A percentile compares a stretch with the other conserved stretches of the same genome.
Evolutionary conservation across 2,329 filamentous ascomycete genomes (phyloP).

Genomic region (Arthroderma sp.): DNA sequence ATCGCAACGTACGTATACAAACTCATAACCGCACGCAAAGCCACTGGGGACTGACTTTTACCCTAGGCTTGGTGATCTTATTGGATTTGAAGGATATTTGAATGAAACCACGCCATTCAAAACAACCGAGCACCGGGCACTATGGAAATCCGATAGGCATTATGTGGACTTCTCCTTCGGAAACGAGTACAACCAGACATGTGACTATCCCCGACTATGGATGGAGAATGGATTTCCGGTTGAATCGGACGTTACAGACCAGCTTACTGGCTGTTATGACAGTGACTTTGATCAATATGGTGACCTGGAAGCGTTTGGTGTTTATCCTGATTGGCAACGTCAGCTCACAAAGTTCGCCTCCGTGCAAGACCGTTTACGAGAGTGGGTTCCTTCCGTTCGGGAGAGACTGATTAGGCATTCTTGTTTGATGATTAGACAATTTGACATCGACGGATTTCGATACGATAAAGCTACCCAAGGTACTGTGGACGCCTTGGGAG

Average conservation of each 20-base stretch:
- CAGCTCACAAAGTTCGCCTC: slow-evolving; percentile 54
- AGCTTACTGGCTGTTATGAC: slow-evolving; percentile 44
- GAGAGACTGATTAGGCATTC: slow-evolving; percentile 47
- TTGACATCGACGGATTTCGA: slow-evolving; percentile 55
- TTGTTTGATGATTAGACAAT: slow-evolving; percentile 47
- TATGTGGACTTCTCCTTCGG: slow-evolving; percentile 47
- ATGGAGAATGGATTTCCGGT: slow-evolving; percentile 43
- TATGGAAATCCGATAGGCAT: slow-evolving; percentile 41
- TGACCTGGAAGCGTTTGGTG: slow-evolving; percentile 50
- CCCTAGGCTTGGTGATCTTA: slow-evolving; percentile 44
- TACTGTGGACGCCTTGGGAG: slow-evolving; percentile 47
- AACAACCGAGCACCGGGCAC: slow-evolving; percentile 42
- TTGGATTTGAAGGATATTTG: slow-evolving; percentile 48
- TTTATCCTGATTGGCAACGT: slow-evolving; percentile 50
- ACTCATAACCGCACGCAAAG: background rate
- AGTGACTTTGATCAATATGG: slow-evolving; percentile 55
- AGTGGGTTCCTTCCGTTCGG: slow-evolving; percentile 47
- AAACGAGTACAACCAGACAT: slow-evolving; percentile 41
- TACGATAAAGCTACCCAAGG: slow-evolving; percentile 55
- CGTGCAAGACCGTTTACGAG: slow-evolving; percentile 53
- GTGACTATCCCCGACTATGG: slow-evolving; percentile 50
- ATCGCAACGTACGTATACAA: slow-evolving; percentile 41
- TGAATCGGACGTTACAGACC: slow-evolving; percentile 31
- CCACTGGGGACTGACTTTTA: slow-evolving; percentile 1
- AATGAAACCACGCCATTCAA: slow-evolving; percentile 46